Evolutionary conservation across 1,139 yeast species (phyloP), one percentile per base, ranked within the genome.

Genomic region (Blastobotrys elegans): DNA sequence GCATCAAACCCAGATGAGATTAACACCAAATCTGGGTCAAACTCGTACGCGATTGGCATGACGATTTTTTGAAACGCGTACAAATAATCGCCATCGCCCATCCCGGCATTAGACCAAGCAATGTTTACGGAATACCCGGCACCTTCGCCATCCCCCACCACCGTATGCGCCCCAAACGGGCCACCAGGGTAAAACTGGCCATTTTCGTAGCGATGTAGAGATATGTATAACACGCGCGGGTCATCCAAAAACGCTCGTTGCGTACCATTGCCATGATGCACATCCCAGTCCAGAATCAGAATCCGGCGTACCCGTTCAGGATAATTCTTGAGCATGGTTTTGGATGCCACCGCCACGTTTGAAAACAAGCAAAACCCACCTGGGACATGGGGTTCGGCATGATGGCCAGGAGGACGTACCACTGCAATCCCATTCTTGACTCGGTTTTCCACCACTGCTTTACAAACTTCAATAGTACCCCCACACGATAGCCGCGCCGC

Each of bases 351-450:
- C 0, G 98, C 97, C 36, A 92, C 99, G 61, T 94, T 94, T 54
- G 95, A 85, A 64, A 94, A 94, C 45, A 94, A 71, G 67, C 98
- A 94, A 65, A 94, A 94, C 21, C 99, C 99, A 39, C 96, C 97
- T 0, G 98, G 96, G 17, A 89, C 73, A 53, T 88, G 94, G 1
- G 99, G 97, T 62, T 94, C 99, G 1, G 98, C 97, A 63, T 94
- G 99, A 68, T 94, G 99, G 2, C 99, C 99, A 0, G 99, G 99
- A 1, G 99, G 99, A 55, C 99, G 78, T 13, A 94, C 96, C 13
- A 94, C 87, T 0, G 98, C 99, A 49, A 94, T 65, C 0, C 97
- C 84, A 63, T 94, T 94, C 62, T 89, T 89, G 27, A 90, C 97
- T 50, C 75, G 72, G 1, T 96, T 96, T 64, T 90, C 97, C 10